phyloP scores from a whole-genome alignment of 495 filamentous ascomycete species.

The Aspergillus funiculosus region DNA sequence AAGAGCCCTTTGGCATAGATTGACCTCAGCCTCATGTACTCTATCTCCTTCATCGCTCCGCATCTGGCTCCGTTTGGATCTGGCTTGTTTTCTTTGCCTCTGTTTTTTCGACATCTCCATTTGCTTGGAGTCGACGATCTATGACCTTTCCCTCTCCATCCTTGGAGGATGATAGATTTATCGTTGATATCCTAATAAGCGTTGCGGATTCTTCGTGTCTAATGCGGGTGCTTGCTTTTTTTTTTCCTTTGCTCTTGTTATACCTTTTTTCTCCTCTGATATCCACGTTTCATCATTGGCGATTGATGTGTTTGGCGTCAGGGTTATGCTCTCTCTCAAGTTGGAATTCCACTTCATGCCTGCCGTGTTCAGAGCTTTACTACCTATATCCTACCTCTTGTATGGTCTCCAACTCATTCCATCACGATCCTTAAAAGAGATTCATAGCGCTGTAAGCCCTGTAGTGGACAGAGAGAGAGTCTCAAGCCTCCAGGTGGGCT shows the following conservation, averaged over 20 bases:
- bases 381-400: not conserved
- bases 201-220: conserved; percentile 14
- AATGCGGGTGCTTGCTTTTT: conserved; percentile 9
- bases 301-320: conserved; percentile 35
- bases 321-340: conserved; percentile 13
- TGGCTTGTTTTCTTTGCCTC: conserved; percentile 8
- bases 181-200: conserved; percentile 19
- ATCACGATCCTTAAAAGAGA: no score
- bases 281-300: conserved; percentile 36
- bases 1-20: not conserved
- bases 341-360: conserved; percentile 1
- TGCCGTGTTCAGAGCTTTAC: conserved; percentile 5
- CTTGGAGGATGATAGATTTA: conserved; percentile 7
- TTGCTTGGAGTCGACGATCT: conserved; percentile 7
- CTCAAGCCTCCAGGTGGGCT: no score
- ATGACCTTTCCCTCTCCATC: conserved; percentile 1
- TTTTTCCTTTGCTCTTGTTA: conserved; percentile 13
- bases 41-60: conserved; percentile 31
- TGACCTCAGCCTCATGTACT: conserved; percentile 26
- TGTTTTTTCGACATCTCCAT: not conserved
- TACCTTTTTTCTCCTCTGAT: conserved; percentile 31
- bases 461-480: no score
- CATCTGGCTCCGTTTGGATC: conserved; percentile 21
- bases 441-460: no score
- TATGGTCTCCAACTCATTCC: not conserved